Conservation (phyloP, 176 grass and related monocot genomes). For the Zea luxurians region DNA sequence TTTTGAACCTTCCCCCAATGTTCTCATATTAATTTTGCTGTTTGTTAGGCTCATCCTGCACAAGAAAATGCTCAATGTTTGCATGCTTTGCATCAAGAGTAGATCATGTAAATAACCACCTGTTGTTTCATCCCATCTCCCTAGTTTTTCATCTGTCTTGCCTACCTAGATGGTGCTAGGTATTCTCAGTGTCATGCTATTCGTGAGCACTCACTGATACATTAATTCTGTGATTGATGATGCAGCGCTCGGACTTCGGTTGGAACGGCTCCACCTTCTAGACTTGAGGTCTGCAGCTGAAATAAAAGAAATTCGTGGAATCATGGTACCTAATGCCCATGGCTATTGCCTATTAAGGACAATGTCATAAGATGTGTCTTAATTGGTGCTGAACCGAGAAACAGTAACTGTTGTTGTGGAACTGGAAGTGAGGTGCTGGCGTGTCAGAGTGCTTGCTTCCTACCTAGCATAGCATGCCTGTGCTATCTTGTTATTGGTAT, state of each 20-base stretch:
- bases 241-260: slow-evolving; percentile 57
- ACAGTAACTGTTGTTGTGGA: not conserved
- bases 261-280: slow-evolving; percentile 72
- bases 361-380: not conserved
- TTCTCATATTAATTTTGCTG: slow-evolving; percentile 58
- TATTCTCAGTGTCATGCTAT: not conserved
- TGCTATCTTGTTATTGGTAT: not conserved
- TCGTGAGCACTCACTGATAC: not conserved
- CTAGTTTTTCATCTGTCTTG: not conserved
- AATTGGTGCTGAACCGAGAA: not conserved
- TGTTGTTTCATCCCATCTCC: slow-evolving; percentile 6
- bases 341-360: slow-evolving; percentile 30
- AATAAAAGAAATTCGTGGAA: not conserved
- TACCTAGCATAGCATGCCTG: not conserved
- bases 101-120: slow-evolving; percentile 63
- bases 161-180: not conserved
- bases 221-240: not conserved
- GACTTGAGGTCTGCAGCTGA: not conserved
- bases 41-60: slow-evolving; percentile 82
- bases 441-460: not conserved
- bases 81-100: slow-evolving; percentile 98
- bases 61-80: slow-evolving; percentile 94
- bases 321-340: not conserved
- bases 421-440: not conserved
- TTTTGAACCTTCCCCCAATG: not conserved